These are phyloP conservation scores for Exobasidium rhododendri DNA, from an alignment of 1,284 basidiomycete genomes.

Conservation along the genomic window DNA sequence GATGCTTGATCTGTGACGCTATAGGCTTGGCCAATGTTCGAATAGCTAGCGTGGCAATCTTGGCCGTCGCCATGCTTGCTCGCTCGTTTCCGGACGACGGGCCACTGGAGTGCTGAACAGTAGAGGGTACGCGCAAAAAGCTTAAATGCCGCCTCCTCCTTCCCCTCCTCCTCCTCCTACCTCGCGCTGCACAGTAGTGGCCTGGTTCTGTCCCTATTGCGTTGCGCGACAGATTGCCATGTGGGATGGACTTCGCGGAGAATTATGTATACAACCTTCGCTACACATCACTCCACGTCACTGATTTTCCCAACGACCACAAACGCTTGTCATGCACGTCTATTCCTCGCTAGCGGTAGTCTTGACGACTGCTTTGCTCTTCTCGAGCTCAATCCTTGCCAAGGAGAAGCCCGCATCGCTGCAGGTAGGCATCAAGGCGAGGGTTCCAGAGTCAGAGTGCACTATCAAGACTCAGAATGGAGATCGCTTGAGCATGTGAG, in stretches of 20 bases:
- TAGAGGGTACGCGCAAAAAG: too few species aligned
- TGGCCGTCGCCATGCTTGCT: constrained; percentile 47
- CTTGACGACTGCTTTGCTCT: background rate
- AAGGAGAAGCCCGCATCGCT: constrained; percentile 37
- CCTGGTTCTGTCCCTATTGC: too few species aligned
- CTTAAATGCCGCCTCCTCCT: too few species aligned
- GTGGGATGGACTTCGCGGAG: too few species aligned
- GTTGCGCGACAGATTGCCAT: too few species aligned
- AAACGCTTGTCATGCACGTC: background rate
- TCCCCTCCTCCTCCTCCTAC: too few species aligned
- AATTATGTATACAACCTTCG: too few species aligned
- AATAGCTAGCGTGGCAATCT: constrained; percentile 48
- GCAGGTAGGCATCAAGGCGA: constrained; percentile 57
- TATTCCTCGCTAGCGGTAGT: background rate
- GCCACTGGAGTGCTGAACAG: too few species aligned
- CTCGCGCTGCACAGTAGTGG: too few species aligned
- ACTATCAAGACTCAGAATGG: constrained; percentile 63
- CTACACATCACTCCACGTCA: too few species aligned
- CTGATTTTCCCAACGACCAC: too few species aligned
- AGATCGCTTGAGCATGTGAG: constrained; percentile 65
- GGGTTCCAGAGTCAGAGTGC: constrained; percentile 62
- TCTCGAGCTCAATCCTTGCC: constrained; percentile 13
- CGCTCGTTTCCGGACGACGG: background rate
- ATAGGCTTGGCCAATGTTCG: constrained; percentile 53
- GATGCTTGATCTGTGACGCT: constrained; percentile 48